phyloP scores from a whole-genome alignment of 306 rosid genomes.

The Dryas octopetala region DNA sequence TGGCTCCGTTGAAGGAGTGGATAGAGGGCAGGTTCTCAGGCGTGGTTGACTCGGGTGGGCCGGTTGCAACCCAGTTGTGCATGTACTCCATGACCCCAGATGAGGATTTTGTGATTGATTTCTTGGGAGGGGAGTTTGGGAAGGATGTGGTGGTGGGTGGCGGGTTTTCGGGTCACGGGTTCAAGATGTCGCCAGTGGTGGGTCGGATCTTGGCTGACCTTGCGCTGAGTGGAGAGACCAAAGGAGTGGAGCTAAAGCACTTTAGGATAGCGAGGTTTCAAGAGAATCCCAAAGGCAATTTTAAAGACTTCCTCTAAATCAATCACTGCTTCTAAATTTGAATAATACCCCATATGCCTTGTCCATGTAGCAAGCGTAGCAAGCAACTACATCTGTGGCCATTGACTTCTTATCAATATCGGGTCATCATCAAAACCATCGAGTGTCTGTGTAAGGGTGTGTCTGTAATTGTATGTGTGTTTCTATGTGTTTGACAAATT shows the following conservation, averaged over 20 bases:
- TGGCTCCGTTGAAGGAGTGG: slow-evolving; percentile 57
- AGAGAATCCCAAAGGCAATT: slow-evolving; percentile 44
- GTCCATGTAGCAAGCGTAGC: too few relatives aligned
- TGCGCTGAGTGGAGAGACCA: slow-evolving; percentile 47
- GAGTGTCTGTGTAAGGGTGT: too few relatives aligned
- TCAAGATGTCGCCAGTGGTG: slow-evolving; percentile 82
- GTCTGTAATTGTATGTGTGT: too few relatives aligned
- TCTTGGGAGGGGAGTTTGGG: slow-evolving; percentile 69
- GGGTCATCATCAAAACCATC: too few relatives aligned
- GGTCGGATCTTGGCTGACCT: slow-evolving; percentile 67
- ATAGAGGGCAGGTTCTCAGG: slow-evolving; percentile 46
- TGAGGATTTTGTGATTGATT: slow-evolving; percentile 80
- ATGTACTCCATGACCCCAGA: slow-evolving; percentile 86
- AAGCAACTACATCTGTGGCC: neutral
- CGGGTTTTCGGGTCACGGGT: slow-evolving; percentile 95
- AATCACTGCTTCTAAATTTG: neutral
- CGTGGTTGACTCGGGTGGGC: slow-evolving; percentile 50
- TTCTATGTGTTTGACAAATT: too few relatives aligned
- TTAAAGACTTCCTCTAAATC: slow-evolving; percentile 28
- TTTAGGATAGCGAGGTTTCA: slow-evolving; percentile 61
- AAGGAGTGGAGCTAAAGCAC: slow-evolving; percentile 56
- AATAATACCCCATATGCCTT: too few relatives aligned
- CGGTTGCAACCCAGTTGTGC: slow-evolving; percentile 61
- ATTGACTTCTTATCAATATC: too few relatives aligned
- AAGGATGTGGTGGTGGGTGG: slow-evolving; percentile 75